A percentile compares a stretch with the other conserved stretches of the same genome.
These are phyloP conservation scores for Russula brevipes DNA, from an alignment of 768 basidiomycete genomes.

Conservation along the genomic window DNA sequence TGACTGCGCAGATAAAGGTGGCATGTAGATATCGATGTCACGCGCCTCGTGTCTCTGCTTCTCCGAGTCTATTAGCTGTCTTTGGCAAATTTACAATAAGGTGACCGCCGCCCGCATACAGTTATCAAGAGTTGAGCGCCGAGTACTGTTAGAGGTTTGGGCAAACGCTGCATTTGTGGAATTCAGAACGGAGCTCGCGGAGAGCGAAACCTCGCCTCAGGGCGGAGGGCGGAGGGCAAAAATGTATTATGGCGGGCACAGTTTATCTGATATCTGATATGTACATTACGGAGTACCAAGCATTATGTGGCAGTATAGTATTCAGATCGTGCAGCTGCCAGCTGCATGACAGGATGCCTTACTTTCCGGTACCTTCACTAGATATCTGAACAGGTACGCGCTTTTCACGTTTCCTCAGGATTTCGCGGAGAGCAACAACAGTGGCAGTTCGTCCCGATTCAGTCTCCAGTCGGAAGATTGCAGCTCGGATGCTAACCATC, in stretches of 20 bases:
- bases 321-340: neutral
- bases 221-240: too few relatives aligned
- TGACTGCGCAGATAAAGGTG: constrained; percentile 2
- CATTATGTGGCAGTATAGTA: too few relatives aligned
- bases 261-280: too few relatives aligned
- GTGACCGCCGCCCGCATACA: neutral
- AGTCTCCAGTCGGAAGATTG: constrained; percentile 42
- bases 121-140: neutral
- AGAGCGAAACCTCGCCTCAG: neutral
- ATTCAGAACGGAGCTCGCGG: neutral
- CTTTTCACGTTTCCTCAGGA: constrained; percentile 30
- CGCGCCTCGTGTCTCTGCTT: constrained; percentile 15
- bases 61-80: constrained; percentile 5
- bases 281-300: too few relatives aligned
- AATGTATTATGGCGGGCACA: too few relatives aligned
- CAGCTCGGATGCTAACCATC: constrained; percentile 37
- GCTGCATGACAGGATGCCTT: neutral
- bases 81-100: neutral
- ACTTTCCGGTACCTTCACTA: neutral
- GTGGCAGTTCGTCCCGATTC: constrained; percentile 36
- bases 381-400: neutral
- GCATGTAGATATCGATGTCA: constrained; percentile 11
- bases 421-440: constrained; percentile 37
- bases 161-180: neutral
- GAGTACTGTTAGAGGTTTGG: too few relatives aligned